phyloP scores from a whole-genome alignment of 1,284 basidiomycete genomes.

The Ganoderma lucidum region DNA sequence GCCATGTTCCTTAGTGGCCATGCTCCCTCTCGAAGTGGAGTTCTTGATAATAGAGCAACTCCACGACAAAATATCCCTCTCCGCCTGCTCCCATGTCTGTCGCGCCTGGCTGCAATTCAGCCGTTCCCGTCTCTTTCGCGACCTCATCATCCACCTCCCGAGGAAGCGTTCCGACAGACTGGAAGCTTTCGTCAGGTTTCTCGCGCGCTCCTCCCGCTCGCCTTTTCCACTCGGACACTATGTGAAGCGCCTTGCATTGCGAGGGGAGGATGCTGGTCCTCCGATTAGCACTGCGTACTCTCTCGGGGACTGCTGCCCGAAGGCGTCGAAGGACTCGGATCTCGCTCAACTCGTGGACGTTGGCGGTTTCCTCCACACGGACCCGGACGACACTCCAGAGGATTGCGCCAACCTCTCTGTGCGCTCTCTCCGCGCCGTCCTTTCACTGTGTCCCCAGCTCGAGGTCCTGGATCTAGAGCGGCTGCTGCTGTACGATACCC shows the following conservation, averaged over 20 bases:
- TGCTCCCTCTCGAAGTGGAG: constrained; percentile 15
- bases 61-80: constrained; percentile 11
- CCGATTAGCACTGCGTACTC: not conserved
- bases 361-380: not conserved
- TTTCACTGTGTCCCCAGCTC: constrained; percentile 4
- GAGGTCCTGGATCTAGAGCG: not conserved
- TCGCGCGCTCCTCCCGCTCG: not conserved
- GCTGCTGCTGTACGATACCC: not conserved
- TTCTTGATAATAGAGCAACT: constrained; percentile 16
- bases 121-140: constrained; percentile 11
- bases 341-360: not conserved
- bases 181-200: not conserved
- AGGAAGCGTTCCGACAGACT: not conserved
- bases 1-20: not conserved
- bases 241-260: constrained; percentile 6
- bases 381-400: not conserved
- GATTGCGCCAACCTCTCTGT: not conserved
- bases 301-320: not conserved
- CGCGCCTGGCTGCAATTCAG: constrained; percentile 15
- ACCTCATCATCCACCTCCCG: constrained; percentile 8
- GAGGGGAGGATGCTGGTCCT: not conserved
- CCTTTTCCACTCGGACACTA: not conserved
- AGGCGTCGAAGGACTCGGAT: constrained; percentile 2
- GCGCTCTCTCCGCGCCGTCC: not conserved
- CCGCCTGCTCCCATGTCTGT: constrained; percentile 14